Evolutionary conservation across 768 basidiomycete genomes (phyloP), one percentile per base, ranked within the genome.

Genomic region (Lyophyllum semitale): DNA sequence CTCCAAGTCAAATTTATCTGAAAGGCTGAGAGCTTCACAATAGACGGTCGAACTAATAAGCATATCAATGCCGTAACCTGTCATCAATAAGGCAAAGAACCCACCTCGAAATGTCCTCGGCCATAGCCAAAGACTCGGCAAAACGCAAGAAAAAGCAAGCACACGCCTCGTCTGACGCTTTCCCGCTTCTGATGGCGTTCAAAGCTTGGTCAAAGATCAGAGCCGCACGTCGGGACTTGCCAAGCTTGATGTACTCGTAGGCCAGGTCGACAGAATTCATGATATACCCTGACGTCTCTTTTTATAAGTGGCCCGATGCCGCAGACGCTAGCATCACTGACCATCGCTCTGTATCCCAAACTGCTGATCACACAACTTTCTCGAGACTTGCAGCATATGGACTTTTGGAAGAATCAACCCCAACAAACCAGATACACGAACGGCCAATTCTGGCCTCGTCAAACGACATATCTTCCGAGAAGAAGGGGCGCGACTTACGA

Each of bases 181-280:
- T 64, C 0, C 70, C 72, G n/a, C 65, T 71, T 46, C 77, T 75
- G 9, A 85, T 71, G 3, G 75, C 59, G 27, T 71, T 75, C 13
- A 84, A 69, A 0, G 80, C 79, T 30, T 82, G 83, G n/a, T 70
- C 78, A 63, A 92, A 90, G 18, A 96, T 79, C 2, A 72, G 64
- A 0, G 73, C 76, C 0, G 94, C 93, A 33, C 88, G 82, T 48
- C 82, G 82, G 2, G 73, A 70, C 67, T 89, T 91, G 3, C 95
- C 95, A 1, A 98, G 78, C 32, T 79, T 82, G 42, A 85, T 73
- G 62, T 95, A 94, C 66, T 95, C 92, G 52, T 84, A 79, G 0
- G 89, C 95, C 6, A 96, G 79, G 40, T 87, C 83, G 1, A 87
- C 73, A 2, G 89, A 94, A 1, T 82, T 72, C 1, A 69, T 68